These are phyloP conservation scores for Trichoderma lentiforme DNA, from an alignment of 2,329 filamentous ascomycete species.

Conservation along the genomic window DNA sequence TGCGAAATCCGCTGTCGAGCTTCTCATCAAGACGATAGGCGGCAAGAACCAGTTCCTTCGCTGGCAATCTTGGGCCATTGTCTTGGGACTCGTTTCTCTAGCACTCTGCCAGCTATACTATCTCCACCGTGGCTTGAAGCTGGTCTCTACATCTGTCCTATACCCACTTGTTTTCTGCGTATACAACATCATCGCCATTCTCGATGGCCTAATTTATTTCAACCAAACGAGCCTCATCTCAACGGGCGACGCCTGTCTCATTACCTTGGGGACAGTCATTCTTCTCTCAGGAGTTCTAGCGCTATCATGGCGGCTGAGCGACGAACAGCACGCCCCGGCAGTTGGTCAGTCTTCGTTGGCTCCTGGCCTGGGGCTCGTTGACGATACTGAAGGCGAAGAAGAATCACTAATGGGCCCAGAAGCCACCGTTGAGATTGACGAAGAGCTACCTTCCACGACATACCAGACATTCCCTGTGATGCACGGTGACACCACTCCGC, in stretches of 20 bases:
- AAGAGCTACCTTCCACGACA: conserved; percentile 31
- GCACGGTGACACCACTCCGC: conserved; percentile 37
- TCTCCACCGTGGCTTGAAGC: conserved; percentile 86
- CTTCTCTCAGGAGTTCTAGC: conserved; percentile 85
- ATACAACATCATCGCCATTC: conserved; percentile 97
- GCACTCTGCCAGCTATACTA: conserved; percentile 93
- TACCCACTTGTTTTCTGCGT: conserved; percentile 98
- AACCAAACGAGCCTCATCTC: conserved; percentile 79
- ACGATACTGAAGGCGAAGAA: conserved; percentile 63
- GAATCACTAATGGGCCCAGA: conserved; percentile 52
- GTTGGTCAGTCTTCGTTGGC: conserved; percentile 68
- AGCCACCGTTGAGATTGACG: conserved; percentile 41
- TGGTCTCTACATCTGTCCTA: conserved; percentile 91
- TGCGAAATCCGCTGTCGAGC: conserved; percentile 93
- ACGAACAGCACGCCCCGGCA: conserved; percentile 62
- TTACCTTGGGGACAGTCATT: conserved; percentile 81
- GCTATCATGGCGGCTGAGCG: conserved; percentile 87
- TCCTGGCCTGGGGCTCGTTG: conserved; percentile 78
- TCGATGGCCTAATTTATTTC: conserved; percentile 97
- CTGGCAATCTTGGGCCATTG: conserved; percentile 92
- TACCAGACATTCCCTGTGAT: conserved; percentile 48
- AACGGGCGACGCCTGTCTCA: conserved; percentile 71
- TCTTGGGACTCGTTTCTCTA: conserved; percentile 74
- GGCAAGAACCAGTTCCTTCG: conserved; percentile 89
- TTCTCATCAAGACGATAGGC: conserved; percentile 83